A percentile compares a stretch with the other conserved stretches of the same genome.
Evolutionary conservation across 2,329 filamentous ascomycete species (phyloP).

Genomic region (Thelonectria olida): DNA sequence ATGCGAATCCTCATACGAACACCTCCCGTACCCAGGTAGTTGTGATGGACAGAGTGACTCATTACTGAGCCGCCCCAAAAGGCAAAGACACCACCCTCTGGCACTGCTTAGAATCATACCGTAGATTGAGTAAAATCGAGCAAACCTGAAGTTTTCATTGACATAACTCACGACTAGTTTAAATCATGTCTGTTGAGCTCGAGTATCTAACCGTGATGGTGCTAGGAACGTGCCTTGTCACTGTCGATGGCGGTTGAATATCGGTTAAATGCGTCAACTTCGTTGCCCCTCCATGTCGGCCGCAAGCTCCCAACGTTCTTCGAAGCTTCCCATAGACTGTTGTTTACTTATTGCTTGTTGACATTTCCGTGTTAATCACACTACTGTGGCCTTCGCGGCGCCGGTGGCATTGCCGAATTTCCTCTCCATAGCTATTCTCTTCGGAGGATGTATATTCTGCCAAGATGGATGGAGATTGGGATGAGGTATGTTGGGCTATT

Average conservation of each 20-base stretch:
- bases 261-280: slow-evolving; percentile 33
- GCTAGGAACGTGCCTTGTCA: not conserved
- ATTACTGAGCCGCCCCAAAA: too few relatives aligned
- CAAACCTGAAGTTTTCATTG: too few relatives aligned
- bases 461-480: slow-evolving; percentile 74
- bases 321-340: not conserved
- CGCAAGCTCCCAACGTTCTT: slow-evolving; percentile 29
- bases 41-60: too few relatives aligned
- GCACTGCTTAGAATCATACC: too few relatives aligned
- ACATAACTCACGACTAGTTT: too few relatives aligned
- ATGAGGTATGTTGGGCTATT: slow-evolving; percentile 62
- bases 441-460: slow-evolving; percentile 49
- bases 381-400: slow-evolving; percentile 21
- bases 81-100: too few relatives aligned
- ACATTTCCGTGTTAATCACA: not conserved
- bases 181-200: too few relatives aligned
- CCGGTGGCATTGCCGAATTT: slow-evolving; percentile 18
- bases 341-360: not conserved
- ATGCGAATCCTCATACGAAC: too few relatives aligned
- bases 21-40: too few relatives aligned
- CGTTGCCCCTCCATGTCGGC: slow-evolving; percentile 36
- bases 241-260: slow-evolving; percentile 29
- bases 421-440: slow-evolving; percentile 44
- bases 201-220: too few relatives aligned
- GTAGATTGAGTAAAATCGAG: too few relatives aligned